Evolutionary conservation across 2,329 filamentous ascomycete genomes (phyloP).

Genomic region (Rasamsonia emersonii): DNA sequence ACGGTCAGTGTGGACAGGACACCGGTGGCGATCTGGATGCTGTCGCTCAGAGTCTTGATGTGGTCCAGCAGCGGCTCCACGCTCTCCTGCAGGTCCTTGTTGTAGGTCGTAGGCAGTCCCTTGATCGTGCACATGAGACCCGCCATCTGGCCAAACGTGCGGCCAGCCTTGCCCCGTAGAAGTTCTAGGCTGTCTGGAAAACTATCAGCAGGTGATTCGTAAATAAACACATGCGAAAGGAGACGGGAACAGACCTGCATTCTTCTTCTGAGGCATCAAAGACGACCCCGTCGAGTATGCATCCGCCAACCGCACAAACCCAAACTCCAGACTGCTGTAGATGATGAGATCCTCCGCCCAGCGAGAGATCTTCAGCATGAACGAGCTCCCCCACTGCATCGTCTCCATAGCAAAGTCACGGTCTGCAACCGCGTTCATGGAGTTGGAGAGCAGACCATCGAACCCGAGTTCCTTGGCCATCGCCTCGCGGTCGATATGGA

Average conservation of each 20-base stretch:
- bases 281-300: conserved; percentile 70
- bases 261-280: conserved; percentile 81
- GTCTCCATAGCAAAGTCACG: conserved; percentile 77
- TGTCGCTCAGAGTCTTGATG: conserved; percentile 73
- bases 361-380: conserved; percentile 71
- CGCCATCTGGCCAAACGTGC: conserved; percentile 72
- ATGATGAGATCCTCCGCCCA: conserved; percentile 84
- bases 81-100: conserved; percentile 86
- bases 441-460: conserved; percentile 65
- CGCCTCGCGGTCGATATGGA: conserved; percentile 68
- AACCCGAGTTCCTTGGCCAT: conserved; percentile 78
- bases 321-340: conserved; percentile 68
- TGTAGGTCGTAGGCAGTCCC: conserved; percentile 73
- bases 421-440: conserved; percentile 65
- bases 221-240: background rate
- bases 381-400: conserved; percentile 67
- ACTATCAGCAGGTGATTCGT: conserved; percentile 1
- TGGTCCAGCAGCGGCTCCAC: conserved; percentile 79
- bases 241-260: conserved; percentile 32
- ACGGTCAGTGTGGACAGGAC: conserved; percentile 65
- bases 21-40: conserved; percentile 72
- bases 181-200: conserved; percentile 58
- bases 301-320: conserved; percentile 66
- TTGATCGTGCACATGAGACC: conserved; percentile 69
- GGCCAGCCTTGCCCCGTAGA: conserved; percentile 67